Percentiles rank a stretch among this genome's conserved stretches.
phyloP scores from a whole-genome alignment of 1,139 yeast genomes.

The Pneumocystis oryctolagi region DNA sequence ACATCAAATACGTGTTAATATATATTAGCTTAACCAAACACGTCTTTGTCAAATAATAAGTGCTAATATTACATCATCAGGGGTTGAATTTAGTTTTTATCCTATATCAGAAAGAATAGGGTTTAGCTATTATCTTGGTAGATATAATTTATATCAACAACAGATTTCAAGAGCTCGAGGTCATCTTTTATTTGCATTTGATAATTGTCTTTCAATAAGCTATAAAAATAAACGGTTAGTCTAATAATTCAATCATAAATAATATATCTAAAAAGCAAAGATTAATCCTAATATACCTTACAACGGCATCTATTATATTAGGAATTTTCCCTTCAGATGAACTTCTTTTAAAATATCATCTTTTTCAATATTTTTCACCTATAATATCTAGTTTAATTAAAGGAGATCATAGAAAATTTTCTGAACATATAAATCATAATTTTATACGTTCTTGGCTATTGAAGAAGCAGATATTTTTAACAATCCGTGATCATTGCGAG shows the following conservation, averaged over 20 bases:
- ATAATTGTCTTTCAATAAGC: constrained; percentile 28
- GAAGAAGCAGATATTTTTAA: constrained; percentile 20
- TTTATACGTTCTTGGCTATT: constrained; percentile 17
- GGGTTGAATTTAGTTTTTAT: constrained; percentile 29
- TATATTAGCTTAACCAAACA: constrained; percentile 7
- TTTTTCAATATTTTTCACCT: constrained; percentile 21
- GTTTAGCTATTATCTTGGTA: constrained; percentile 53
- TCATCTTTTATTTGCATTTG: constrained; percentile 52
- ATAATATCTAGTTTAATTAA: constrained; percentile 19
- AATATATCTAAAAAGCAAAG: constrained; percentile 21
- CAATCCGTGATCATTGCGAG: constrained; percentile 20
- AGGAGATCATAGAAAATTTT: constrained; percentile 20
- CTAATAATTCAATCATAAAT: neutral
- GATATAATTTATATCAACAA: constrained; percentile 47
- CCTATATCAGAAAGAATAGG: constrained; percentile 43
- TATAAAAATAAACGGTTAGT: constrained; percentile 8
- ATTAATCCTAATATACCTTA: constrained; percentile 35
- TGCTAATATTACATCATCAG: constrained; percentile 11
- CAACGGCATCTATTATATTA: constrained; percentile 35
- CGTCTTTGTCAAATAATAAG: constrained; percentile 11
- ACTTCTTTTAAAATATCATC: constrained; percentile 18
- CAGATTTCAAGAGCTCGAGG: constrained; percentile 36
- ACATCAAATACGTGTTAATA: neutral
- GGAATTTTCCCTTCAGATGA: constrained; percentile 24
- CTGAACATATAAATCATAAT: constrained; percentile 18